Conservation (phyloP, 2,329 filamentous ascomycete genomes). For the Plectosphaerella plurivora region DNA sequence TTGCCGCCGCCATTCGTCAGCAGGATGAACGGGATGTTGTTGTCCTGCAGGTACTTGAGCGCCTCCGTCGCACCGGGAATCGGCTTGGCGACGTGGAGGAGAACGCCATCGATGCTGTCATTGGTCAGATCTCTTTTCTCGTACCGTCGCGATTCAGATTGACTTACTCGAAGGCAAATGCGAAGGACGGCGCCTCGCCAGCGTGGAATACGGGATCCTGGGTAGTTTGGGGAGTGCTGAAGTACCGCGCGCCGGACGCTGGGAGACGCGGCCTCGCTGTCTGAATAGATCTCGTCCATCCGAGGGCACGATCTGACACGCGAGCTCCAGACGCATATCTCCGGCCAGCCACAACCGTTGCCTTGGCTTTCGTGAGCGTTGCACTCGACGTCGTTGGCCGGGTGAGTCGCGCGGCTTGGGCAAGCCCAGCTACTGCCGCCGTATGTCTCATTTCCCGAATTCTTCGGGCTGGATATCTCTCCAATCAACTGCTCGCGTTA, state of each 20-base stretch:
- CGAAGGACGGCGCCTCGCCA: conserved; percentile 25
- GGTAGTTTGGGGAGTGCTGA: background rate
- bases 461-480: no score
- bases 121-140: background rate
- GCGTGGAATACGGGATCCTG: conserved; percentile 7
- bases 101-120: conserved; percentile 83
- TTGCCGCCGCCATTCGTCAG: conserved; percentile 94
- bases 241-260: background rate
- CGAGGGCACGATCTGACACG: no score
- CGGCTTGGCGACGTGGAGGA: conserved; percentile 74
- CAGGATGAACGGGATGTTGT: conserved; percentile 85
- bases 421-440: background rate
- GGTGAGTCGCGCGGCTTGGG: background rate
- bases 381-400: background rate
- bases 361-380: no score
- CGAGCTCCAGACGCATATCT: no score
- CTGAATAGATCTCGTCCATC: no score
- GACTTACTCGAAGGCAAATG: conserved; percentile 32
- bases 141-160: no score
- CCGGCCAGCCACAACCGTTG: no score
- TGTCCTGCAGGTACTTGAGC: conserved; percentile 65
- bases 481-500: no score
- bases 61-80: conserved; percentile 75
- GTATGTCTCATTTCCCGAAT: background rate
- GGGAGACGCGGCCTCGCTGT: no score